These are phyloP conservation scores for Mucor piriformis DNA, from an alignment of 371 early-diverging fungal species.

Conservation along the genomic window DNA sequence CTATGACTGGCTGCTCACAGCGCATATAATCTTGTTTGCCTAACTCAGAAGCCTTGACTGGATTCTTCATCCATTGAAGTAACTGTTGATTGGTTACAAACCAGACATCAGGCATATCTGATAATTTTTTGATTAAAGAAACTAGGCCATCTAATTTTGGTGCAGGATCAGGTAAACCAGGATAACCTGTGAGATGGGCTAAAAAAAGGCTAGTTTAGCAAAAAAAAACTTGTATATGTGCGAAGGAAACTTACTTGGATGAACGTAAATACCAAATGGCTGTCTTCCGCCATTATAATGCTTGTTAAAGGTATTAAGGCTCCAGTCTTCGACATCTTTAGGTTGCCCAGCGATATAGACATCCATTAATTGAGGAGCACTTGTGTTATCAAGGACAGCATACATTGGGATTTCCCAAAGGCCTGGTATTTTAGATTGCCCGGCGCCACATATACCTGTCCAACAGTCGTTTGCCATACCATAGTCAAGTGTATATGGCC, in stretches of 20 bases:
- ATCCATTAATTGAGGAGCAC: constrained; percentile 67
- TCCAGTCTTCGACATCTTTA: constrained; percentile 46
- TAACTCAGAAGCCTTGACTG: constrained; percentile 62
- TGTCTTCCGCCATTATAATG: constrained; percentile 66
- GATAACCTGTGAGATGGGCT: constrained; percentile 55
- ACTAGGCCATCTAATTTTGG: constrained; percentile 42
- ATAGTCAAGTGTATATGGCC: constrained; percentile 77
- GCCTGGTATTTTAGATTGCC: constrained; percentile 52
- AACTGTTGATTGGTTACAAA: constrained; percentile 70
- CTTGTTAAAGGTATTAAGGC: constrained; percentile 50
- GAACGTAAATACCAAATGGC: constrained; percentile 72
- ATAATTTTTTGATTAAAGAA: constrained; percentile 46
- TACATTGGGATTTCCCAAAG: constrained; percentile 79
- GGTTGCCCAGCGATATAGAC: constrained; percentile 59
- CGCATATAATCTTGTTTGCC: constrained; percentile 58
- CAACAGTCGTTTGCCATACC: constrained; percentile 73
- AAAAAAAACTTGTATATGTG: not conserved
- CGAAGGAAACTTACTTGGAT: constrained; percentile 44
- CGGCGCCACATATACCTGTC: constrained; percentile 52
- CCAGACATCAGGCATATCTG: constrained; percentile 60
- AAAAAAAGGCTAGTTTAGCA: constrained; percentile 2
- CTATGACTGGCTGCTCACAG: constrained; percentile 58
- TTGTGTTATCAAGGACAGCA: constrained; percentile 39
- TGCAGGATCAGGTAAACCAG: constrained; percentile 48
- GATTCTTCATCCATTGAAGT: constrained; percentile 68